Evolutionary conservation across 2,329 filamentous ascomycete genomes (phyloP), one percentile per base, ranked within the genome.

Genomic region (Diaporthe sp.): DNA sequence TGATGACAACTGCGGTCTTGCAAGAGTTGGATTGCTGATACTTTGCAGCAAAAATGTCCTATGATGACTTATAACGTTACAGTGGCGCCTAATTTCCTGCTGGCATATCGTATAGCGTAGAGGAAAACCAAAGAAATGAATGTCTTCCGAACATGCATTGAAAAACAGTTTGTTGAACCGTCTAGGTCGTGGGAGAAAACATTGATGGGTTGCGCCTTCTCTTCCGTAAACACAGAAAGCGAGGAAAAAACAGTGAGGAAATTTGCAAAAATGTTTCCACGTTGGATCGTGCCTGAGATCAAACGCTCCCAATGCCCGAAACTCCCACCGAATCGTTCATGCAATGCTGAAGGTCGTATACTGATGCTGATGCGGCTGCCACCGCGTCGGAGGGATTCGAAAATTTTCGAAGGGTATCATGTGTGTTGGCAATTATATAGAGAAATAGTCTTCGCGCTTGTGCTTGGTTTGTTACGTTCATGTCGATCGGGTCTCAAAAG

Each of bases 401-500:
- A 57, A 28, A 33, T 22, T 47, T 57, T 30, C 47, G 57, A 70
- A 68, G 74, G 74, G 74, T 75, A 75, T 75, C 74, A 74, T 74
- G 71, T 71, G 66, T 68, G 55, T 57, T 70, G 47, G 68, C 67
- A 61, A 72, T 73, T 69, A 74, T 57, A 74, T 75, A 73, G 73
- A 70, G 45, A 35, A 47, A 72, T 60, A 28, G 45, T 69, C 22
- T 35, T 72, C 22, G 30, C 55, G 50, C 35, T 22, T 47, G 52
- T 25, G 54, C 38, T 45, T 28, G 54, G 35, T 38, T 42, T 57
- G 13, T 22, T 68, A 25, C 33, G 30, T 33, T 33, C 33, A 13
- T 57, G 47, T 40, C 4, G 15, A 1, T n/a, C n/a, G 42, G 42
- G 64, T 30, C 54, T 81, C 73, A 82, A 55, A 82, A 82, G 4